These are phyloP conservation scores for Fusarium ambrosium DNA, from an alignment of 2,329 filamentous ascomycete genomes.

Conservation along the genomic window DNA sequence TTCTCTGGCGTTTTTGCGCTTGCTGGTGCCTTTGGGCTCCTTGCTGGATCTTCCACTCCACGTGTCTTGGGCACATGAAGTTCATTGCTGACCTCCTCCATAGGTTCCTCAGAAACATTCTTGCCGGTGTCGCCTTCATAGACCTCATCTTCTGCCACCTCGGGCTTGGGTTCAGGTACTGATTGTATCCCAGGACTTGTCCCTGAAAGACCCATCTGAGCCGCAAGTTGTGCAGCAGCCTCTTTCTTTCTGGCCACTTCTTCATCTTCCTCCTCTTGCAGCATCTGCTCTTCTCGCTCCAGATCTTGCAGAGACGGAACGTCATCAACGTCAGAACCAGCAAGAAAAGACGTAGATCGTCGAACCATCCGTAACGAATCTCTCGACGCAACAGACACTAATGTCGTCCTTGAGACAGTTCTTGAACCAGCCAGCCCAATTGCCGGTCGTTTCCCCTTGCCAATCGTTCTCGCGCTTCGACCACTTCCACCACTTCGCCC, in stretches of 20 bases:
- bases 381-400: slow-evolving; percentile 58
- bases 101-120: slow-evolving; percentile 20
- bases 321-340: slow-evolving; percentile 54
- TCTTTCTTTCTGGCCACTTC: slow-evolving; percentile 66
- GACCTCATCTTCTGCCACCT: slow-evolving; percentile 52
- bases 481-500: slow-evolving; percentile 60
- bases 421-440: slow-evolving; percentile 57
- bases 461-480: slow-evolving; percentile 69
- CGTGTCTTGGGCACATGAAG: background rate
- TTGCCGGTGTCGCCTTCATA: slow-evolving; percentile 37
- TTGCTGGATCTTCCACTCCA: slow-evolving; percentile 46
- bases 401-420: slow-evolving; percentile 70
- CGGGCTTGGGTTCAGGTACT: slow-evolving; percentile 41
- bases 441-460: slow-evolving; percentile 69
- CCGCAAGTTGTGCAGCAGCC: slow-evolving; percentile 66
- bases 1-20: slow-evolving; percentile 30
- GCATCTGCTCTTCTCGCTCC: slow-evolving; percentile 65
- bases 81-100: slow-evolving; percentile 20
- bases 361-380: slow-evolving; percentile 49
- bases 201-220: slow-evolving; percentile 61
- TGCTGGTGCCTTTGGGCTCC: slow-evolving; percentile 14
- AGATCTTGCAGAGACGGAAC: slow-evolving; percentile 66
- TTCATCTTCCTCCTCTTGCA: slow-evolving; percentile 66
- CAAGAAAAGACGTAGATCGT: slow-evolving; percentile 47
- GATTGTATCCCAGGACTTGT: slow-evolving; percentile 24